phyloP scores from a whole-genome alignment of 140 eudicot genomes.

The Stevia rebaudiana region DNA sequence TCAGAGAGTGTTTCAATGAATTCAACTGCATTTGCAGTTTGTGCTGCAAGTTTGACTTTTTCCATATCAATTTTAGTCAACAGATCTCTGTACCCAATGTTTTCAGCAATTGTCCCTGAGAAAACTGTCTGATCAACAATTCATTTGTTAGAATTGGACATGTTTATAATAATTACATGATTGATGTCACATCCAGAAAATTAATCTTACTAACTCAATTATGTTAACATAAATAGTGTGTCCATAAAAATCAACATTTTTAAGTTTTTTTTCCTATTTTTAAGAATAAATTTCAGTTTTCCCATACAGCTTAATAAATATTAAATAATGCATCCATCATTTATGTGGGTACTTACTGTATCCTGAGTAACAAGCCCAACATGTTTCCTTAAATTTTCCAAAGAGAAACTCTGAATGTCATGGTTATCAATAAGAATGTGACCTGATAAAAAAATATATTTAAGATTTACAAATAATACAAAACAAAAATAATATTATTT shows the following conservation, averaged over 20 bases:
- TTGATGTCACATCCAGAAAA: neutral
- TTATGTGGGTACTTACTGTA: constrained; percentile 40
- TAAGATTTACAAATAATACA: neutral
- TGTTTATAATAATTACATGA: neutral
- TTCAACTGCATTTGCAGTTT: constrained; percentile 86
- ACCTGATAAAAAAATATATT: constrained; percentile 41
- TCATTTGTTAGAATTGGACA: constrained; percentile 15
- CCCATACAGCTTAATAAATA: neutral
- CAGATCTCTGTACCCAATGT: constrained; percentile 82
- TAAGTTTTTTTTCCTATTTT: neutral
- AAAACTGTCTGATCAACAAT: constrained; percentile 54
- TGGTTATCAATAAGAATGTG: constrained; percentile 55
- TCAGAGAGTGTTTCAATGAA: constrained; percentile 65
- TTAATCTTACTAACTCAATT: neutral
- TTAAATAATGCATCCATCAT: neutral
- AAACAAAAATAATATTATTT: neutral
- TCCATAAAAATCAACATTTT: neutral
- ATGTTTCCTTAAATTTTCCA: constrained; percentile 62
- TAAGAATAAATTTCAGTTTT: neutral
- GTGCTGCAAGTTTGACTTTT: constrained; percentile 64
- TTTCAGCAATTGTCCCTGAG: constrained; percentile 87
- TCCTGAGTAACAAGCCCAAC: constrained; percentile 88
- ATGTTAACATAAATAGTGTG: neutral
- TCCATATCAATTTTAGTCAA: constrained; percentile 62
- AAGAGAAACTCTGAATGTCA: constrained; percentile 43